Evolutionary conservation across 371 early-diverging fungal genomes (phyloP), one percentile per base, ranked within the genome.

Genomic region (Syncephalastrum sp.): DNA sequence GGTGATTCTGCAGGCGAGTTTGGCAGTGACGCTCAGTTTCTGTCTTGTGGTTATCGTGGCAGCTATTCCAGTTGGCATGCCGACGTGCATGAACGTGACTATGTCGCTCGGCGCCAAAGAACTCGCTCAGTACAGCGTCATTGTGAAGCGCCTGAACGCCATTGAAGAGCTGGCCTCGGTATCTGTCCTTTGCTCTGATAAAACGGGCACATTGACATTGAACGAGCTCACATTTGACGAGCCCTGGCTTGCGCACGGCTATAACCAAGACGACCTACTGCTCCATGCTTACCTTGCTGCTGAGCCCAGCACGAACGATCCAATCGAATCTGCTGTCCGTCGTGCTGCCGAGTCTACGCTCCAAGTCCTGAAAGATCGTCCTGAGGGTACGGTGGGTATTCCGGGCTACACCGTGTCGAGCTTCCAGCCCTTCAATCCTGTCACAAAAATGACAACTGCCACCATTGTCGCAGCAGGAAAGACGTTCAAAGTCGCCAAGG

Each of bases 161-260:
- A 92, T 96, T 14, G 98, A 98, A 72, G 94, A 94, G 60, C 82
- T 97, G 68, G 95, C 96, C 0, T 94, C 95, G 2, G 93, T 94
- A 19, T 91, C 92, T 15, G 86, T 94, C 42, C 86, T 97, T 47
- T 96, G 96, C 76, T 92, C 94, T 2, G 98, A 97, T 79, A 97
- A 90, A 81, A 98, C 98, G 1, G 98, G 98, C 29, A 98, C 98
- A 19, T 76, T 98, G 52, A 98, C 97, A 13, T 79, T 86, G 53
- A 93, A 92, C 85, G 86, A 93, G 75, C 83, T 96, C 50, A 85
- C 92, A 13, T 88, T 94, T 69, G 92, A 91, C 54, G 88, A 91
- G 56, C 96, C 96, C 25, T 95, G 86, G 79, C 80, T 95, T 41
- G 63, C 85, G 65, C 78, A 79, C 43, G 70, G 79, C 19, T 93